A percentile compares a stretch with the other conserved stretches of the same genome.
These are phyloP conservation scores for Talaromyces sp. DNA, from an alignment of 2,329 filamentous ascomycete species.

Conservation along the genomic window DNA sequence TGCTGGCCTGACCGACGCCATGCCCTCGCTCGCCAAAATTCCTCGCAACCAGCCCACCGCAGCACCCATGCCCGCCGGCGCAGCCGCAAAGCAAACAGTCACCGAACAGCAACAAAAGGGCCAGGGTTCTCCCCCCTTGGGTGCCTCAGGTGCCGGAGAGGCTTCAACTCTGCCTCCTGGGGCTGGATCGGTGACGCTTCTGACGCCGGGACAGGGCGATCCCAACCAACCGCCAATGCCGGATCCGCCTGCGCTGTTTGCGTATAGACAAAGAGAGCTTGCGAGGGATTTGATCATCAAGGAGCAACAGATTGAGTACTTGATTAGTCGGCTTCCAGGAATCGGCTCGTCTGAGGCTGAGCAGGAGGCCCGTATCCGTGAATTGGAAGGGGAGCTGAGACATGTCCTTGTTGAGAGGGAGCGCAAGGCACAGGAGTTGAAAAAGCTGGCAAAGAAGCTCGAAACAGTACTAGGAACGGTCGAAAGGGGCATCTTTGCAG, in stretches of 20 bases:
- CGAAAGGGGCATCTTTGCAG: slow-evolving; percentile 30
- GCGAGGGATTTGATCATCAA: slow-evolving; percentile 46
- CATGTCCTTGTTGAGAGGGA: slow-evolving; percentile 39
- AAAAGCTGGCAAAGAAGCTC: slow-evolving; percentile 32
- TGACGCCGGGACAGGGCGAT: slow-evolving; percentile 19
- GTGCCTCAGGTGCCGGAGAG: slow-evolving; percentile 1
- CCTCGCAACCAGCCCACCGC: slow-evolving; percentile 34
- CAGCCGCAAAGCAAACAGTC: slow-evolving; percentile 13
- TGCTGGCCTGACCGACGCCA: slow-evolving; percentile 24
- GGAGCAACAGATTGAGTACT: slow-evolving; percentile 46
- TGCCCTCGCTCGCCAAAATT: slow-evolving; percentile 36
- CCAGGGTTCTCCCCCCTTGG: slow-evolving; percentile 4
- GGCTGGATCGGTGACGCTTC: slow-evolving; percentile 8
- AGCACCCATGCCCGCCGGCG: slow-evolving; percentile 25
- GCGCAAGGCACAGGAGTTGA: slow-evolving; percentile 38
- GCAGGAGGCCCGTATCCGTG: slow-evolving; percentile 39
- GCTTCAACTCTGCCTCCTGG: slow-evolving; percentile 13
- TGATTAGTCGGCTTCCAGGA: slow-evolving; percentile 42
- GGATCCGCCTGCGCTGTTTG: slow-evolving; percentile 38
- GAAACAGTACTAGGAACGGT: slow-evolving; percentile 39
- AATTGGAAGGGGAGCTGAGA: slow-evolving; percentile 39
- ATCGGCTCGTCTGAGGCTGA: slow-evolving; percentile 40
- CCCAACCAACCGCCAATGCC: slow-evolving; percentile 31
- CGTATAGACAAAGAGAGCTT: slow-evolving; percentile 40
- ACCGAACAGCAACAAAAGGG: slow-evolving; percentile 10